These are phyloP conservation scores for Parvularia atlantis DNA, from an alignment of 78 protist species.

Conservation along the genomic window DNA sequence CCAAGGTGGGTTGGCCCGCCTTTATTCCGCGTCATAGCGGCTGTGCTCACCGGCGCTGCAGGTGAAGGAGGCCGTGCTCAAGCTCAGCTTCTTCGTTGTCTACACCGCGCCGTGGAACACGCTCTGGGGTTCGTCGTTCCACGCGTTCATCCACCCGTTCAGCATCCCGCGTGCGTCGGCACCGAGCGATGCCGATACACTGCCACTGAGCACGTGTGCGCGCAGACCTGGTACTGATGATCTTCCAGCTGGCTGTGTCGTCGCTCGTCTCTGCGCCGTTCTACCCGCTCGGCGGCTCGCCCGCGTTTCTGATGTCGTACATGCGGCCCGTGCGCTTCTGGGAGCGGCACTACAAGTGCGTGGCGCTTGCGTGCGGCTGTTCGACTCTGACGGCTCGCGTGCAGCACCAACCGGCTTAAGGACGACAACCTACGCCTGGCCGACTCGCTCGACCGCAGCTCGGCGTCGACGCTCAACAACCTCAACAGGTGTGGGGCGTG, in stretches of 20 bases:
- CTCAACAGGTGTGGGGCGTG: no score
- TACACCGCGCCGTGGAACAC: background rate
- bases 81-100: background rate
- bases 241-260: background rate
- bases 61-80: background rate
- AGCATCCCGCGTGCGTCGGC: background rate
- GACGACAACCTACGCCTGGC: no score
- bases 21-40: no score
- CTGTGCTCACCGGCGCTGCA: no score
- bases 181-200: background rate
- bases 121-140: background rate
- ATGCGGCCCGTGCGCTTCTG: slow-evolving; percentile 9
- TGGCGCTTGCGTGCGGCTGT: no score
- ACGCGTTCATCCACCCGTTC: background rate
- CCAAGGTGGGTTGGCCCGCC: no score
- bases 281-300: slow-evolving; percentile 8
- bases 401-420: no score
- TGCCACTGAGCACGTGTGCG: background rate
- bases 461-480: no score
- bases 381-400: no score
- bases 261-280: slow-evolving; percentile 2
- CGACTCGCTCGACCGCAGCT: no score
- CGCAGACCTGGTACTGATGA: background rate
- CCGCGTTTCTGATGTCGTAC: slow-evolving; percentile 10
- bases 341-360: slow-evolving; percentile 5